These are phyloP conservation scores for Ustulina deusta DNA, from an alignment of 2,329 filamentous ascomycete species.

Conservation along the genomic window DNA sequence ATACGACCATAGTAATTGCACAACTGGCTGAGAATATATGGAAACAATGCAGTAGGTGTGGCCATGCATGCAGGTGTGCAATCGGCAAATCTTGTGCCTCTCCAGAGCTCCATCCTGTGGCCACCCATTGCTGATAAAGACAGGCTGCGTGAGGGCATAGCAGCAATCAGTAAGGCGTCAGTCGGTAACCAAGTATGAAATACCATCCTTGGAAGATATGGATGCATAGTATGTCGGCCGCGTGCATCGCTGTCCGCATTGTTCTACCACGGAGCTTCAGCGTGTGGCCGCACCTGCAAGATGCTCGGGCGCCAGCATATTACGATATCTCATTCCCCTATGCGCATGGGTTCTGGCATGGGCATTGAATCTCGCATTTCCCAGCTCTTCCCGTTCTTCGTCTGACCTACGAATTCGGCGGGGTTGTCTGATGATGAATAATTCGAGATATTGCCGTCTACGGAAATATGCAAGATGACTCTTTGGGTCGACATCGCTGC, in stretches of 20 bases:
- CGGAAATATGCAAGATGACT: constrained; percentile 1
- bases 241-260: constrained; percentile 42
- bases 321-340: constrained; percentile 40
- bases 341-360: constrained; percentile 12
- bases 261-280: constrained; percentile 41
- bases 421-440: not conserved
- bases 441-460: not conserved
- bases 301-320: constrained; percentile 45
- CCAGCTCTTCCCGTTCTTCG: constrained; percentile 16
- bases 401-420: constrained; percentile 23
- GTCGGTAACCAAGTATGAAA: not conserved
- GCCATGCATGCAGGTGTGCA: constrained; percentile 1
- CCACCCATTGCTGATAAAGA: not conserved
- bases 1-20: not conserved
- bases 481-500: constrained; percentile 4
- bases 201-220: constrained; percentile 20
- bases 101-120: constrained; percentile 2
- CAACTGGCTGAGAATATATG: too few relatives aligned
- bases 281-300: constrained; percentile 41
- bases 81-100: constrained; percentile 18
- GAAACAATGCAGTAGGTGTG: not conserved
- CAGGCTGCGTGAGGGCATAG: not conserved
- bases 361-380: constrained; percentile 27
- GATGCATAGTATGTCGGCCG: constrained; percentile 21
- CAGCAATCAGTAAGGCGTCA: constrained; percentile 6